A percentile compares a stretch with the other conserved stretches of the same genome.
These are phyloP conservation scores for Didymellaceae sp. DNA, from an alignment of 2,329 filamentous ascomycete genomes.

Conservation along the genomic window DNA sequence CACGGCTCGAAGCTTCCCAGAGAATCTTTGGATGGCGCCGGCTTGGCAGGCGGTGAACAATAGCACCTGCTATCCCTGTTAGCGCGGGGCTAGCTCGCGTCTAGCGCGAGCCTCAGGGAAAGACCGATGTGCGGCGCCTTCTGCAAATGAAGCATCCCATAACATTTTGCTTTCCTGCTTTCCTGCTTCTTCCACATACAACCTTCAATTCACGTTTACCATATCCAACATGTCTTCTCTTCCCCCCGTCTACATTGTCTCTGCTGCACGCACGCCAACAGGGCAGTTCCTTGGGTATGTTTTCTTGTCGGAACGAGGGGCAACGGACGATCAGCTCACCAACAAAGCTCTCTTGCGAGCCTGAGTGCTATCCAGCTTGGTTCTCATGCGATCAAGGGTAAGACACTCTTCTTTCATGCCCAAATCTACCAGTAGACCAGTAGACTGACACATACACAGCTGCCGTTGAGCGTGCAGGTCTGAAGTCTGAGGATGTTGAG, in stretches of 20 bases:
- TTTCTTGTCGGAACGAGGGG: conserved; percentile 26
- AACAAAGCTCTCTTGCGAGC: conserved; percentile 79
- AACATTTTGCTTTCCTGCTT: too few species aligned
- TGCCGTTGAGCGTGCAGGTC: conserved; percentile 83
- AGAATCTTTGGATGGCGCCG: conserved; percentile 36
- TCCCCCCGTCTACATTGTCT: conserved; percentile 94
- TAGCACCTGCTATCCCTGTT: too few species aligned
- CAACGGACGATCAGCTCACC: conserved; percentile 23
- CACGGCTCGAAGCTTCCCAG: conserved; percentile 35
- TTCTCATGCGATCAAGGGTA: conserved; percentile 90
- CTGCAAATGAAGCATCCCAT: too few species aligned
- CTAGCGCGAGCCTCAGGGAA: conserved; percentile 1
- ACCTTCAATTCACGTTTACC: conserved; percentile 12
- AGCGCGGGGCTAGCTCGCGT: too few species aligned
- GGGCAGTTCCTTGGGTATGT: conserved; percentile 92
- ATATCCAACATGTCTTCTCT: conserved; percentile 73
- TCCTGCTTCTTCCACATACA: conserved; percentile 12
- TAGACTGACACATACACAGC: conserved; percentile 50
- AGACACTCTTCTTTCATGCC: conserved; percentile 31
- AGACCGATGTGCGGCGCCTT: too few species aligned
- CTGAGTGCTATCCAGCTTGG: conserved; percentile 87
- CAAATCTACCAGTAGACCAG: conserved; percentile 6
- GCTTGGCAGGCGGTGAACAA: conserved; percentile 38
- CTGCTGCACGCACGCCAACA: conserved; percentile 85
- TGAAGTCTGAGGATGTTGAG: conserved; percentile 89